Evolutionary conservation across 495 filamentous ascomycete species (phyloP).

Genomic region (Trichocladium antarcticum): DNA sequence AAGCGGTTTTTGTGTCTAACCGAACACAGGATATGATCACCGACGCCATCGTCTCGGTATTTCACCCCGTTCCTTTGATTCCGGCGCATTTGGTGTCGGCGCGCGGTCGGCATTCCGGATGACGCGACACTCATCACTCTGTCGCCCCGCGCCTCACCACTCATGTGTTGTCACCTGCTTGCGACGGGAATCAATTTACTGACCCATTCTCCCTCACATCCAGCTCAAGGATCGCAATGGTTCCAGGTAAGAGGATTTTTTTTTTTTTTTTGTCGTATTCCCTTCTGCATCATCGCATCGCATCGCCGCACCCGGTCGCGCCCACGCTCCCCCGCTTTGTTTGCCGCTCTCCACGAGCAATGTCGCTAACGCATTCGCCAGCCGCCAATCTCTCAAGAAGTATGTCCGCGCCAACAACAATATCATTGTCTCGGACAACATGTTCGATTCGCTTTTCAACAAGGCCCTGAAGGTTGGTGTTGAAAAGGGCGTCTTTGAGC

Average conservation of each 20-base stretch:
- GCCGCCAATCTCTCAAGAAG: slow-evolving; percentile 94
- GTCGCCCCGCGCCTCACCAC: slow-evolving; percentile 6
- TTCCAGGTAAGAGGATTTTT: slow-evolving; percentile 42
- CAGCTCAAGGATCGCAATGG: slow-evolving; percentile 58
- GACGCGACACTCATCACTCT: slow-evolving; percentile 18
- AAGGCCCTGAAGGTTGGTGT: slow-evolving; percentile 80
- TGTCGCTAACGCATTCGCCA: slow-evolving; percentile 38
- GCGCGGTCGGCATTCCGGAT: slow-evolving; percentile 11
- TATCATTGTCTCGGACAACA: slow-evolving; percentile 54
- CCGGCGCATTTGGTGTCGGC: slow-evolving; percentile 26
- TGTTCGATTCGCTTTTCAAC: slow-evolving; percentile 91
- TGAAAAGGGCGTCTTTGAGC: slow-evolving; percentile 77
- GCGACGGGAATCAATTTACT: slow-evolving; percentile 29
- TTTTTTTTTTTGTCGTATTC: slow-evolving; percentile 1
- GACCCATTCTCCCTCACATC: slow-evolving; percentile 30
- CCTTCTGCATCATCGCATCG: slow-evolving; percentile 1
- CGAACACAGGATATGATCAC: slow-evolving; percentile 51
- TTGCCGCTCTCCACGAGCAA: slow-evolving; percentile 1
- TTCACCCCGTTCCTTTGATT: slow-evolving; percentile 32
- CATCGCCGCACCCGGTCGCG: background rate
- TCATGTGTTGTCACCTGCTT: background rate
- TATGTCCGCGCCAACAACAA: slow-evolving; percentile 96
- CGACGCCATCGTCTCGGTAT: slow-evolving; percentile 54
- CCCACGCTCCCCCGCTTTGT: background rate
- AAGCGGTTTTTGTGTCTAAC: slow-evolving; percentile 30